Percentiles rank a stretch among this genome's conserved stretches.
These are phyloP conservation scores for Diaporthe destruens DNA, from an alignment of 2,329 filamentous ascomycete genomes.

Conservation along the genomic window DNA sequence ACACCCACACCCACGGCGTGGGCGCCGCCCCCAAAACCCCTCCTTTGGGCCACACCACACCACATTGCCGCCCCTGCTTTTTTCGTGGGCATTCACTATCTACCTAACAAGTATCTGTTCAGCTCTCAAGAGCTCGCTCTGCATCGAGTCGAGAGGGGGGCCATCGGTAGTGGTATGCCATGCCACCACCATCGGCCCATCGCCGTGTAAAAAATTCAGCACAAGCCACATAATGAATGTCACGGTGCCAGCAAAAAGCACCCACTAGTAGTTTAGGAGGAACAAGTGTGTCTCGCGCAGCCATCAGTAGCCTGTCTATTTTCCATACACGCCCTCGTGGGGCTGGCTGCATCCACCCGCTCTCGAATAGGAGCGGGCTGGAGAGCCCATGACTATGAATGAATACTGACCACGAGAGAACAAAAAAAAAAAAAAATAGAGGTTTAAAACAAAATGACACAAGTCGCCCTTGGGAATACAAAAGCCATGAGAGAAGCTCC, in stretches of 20 bases:
- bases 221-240: neutral
- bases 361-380: neutral
- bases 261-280: neutral
- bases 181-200: neutral
- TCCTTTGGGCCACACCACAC: slow-evolving; percentile 7
- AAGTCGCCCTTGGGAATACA: slow-evolving; percentile 26
- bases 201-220: too few relatives aligned
- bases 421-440: neutral
- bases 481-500: slow-evolving; percentile 35
- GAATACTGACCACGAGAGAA: slow-evolving; percentile 16
- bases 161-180: neutral
- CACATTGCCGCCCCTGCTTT: neutral
- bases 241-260: neutral
- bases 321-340: slow-evolving; percentile 3
- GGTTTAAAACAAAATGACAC: slow-evolving; percentile 12
- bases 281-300: slow-evolving; percentile 16
- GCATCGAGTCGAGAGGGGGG: too few relatives aligned
- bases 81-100: neutral
- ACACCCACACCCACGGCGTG: neutral
- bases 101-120: neutral
- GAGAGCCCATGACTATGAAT: slow-evolving; percentile 34
- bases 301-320: slow-evolving; percentile 25
- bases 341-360: slow-evolving; percentile 26
- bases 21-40: neutral
- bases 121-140: neutral